Percentiles rank a stretch among this genome's conserved stretches.
phyloP scores from a whole-genome alignment of 2,329 filamentous ascomycete genomes.

The Stagonosporopsis rhizophila region DNA sequence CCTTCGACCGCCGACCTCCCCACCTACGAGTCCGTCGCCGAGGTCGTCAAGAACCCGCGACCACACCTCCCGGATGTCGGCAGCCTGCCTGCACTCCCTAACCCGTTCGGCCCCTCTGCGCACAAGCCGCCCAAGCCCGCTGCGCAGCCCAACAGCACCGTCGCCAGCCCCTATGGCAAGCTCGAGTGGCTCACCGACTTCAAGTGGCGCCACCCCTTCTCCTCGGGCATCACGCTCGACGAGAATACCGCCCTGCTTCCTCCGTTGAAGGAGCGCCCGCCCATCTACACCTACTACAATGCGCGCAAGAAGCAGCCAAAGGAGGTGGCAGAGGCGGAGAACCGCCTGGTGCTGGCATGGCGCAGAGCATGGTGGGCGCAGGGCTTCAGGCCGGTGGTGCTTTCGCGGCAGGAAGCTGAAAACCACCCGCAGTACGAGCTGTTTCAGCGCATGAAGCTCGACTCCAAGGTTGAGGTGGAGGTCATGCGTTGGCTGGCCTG shows the following conservation, averaged over 20 bases:
- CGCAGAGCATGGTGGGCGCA: constrained; percentile 94
- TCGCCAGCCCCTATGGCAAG: constrained; percentile 61
- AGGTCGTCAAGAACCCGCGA: constrained; percentile 49
- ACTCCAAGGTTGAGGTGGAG: constrained; percentile 56
- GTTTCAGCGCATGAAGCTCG: constrained; percentile 61
- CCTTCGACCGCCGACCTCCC: constrained; percentile 46
- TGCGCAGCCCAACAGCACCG: constrained; percentile 78
- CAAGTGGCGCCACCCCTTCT: constrained; percentile 92
- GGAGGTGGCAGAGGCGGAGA: constrained; percentile 74
- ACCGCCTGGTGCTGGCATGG: constrained; percentile 83
- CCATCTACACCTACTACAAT: constrained; percentile 93
- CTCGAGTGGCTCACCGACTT: constrained; percentile 87
- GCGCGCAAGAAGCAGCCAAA: constrained; percentile 67
- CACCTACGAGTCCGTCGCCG: constrained; percentile 45
- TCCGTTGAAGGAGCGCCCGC: constrained; percentile 71
- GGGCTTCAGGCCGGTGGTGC: constrained; percentile 84
- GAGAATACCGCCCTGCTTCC: constrained; percentile 85
- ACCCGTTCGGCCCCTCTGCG: constrained; percentile 70
- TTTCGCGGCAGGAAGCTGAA: constrained; percentile 81
- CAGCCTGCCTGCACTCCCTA: constrained; percentile 36
- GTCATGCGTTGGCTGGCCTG: constrained; percentile 89
- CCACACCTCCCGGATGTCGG: constrained; percentile 37
- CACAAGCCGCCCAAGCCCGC: constrained; percentile 79
- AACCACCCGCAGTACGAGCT: constrained; percentile 79
- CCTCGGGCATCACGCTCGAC: constrained; percentile 78